Evolutionary conservation across 1,284 basidiomycete genomes (phyloP).

Genomic region (Abortiporus biennis): DNA sequence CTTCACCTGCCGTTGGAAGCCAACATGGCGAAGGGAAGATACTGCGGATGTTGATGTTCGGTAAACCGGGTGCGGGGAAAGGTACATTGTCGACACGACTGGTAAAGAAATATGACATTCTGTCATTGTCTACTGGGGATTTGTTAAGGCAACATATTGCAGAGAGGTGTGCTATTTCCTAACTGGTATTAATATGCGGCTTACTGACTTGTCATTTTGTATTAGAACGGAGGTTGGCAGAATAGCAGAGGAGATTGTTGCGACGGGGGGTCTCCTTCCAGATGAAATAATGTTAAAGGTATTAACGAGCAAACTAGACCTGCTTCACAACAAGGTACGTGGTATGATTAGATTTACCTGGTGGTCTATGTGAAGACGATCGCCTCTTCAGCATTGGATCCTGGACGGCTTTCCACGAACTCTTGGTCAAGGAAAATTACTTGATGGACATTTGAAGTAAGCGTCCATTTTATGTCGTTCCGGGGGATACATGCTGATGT

Average conservation of each 20-base stretch:
- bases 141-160: slow-evolving; percentile 75
- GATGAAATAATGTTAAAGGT: slow-evolving; percentile 77
- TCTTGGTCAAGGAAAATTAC: slow-evolving; percentile 78
- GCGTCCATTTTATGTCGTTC: slow-evolving; percentile 13
- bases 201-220: slow-evolving; percentile 1
- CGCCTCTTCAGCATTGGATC: slow-evolving; percentile 71
- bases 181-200: no score
- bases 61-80: slow-evolving; percentile 77
- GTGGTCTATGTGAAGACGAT: not conserved
- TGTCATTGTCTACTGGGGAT: slow-evolving; percentile 76
- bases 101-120: slow-evolving; percentile 70
- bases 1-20: slow-evolving; percentile 25
- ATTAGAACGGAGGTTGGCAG: slow-evolving; percentile 62
- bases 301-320: slow-evolving; percentile 64
- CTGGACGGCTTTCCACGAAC: slow-evolving; percentile 97
- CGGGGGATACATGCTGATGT: not conserved
- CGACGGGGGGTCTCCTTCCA: slow-evolving; percentile 66
- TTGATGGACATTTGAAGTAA: slow-evolving; percentile 72
- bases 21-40: slow-evolving; percentile 32
- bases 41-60: slow-evolving; percentile 77
- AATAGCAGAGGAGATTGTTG: slow-evolving; percentile 72
- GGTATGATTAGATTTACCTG: slow-evolving; percentile 1
- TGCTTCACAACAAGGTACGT: slow-evolving; percentile 57
- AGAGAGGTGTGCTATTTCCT: slow-evolving; percentile 49
- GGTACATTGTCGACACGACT: slow-evolving; percentile 73